Evolutionary conservation across 2,329 filamentous ascomycete genomes (phyloP), one percentile per base, ranked within the genome.

Genomic region (Aphanocladium album): DNA sequence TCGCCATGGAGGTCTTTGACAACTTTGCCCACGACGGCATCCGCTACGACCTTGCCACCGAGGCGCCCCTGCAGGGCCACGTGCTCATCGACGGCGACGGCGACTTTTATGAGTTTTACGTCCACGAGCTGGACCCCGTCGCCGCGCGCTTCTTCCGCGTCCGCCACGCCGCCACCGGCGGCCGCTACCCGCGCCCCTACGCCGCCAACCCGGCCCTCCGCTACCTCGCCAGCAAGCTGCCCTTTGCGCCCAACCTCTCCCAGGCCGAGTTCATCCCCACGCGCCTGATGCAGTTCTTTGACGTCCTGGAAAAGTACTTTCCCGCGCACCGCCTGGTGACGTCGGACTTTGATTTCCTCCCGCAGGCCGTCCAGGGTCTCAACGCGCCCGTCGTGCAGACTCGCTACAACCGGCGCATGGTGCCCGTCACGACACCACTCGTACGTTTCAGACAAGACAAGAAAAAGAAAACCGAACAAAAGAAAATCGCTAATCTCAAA

Each of bases 321-420:
- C 96, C 95, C 0, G 89, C 86, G 3, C 95, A 99, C 76, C 86
- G 91, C 62, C 83, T 99, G 37, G 77, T 99, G 39, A 89, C 92
- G 39, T 93, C 90, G 68, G 95, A 99, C 74, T 99, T 99, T 74
- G 88, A 93, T 76, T 85, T 80, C 62, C 81, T 99, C 45, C 92
- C 93, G 1, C 89, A 96, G 73, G 83, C 93, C 1, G 85, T 95
- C 56, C 83, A 84, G 63, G 95, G 95, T 0, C 77, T 96, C 65
- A 97, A 98, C 75, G 91, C 90, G 14, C 95, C 95, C 0, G 93
- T 99, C 23, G 96, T 99, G 65, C 96, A 99, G 80, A 99, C 95
- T 33, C 84, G 95, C 64, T 99, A 92, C 74, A 83, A 91, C 76
- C 82, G 95, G 67, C 84, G 86, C 63, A 97, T 91, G 67, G 91